These are phyloP conservation scores for Neostapfia colusana DNA, from an alignment of 176 grass and related monocot species.

Conservation along the genomic window DNA sequence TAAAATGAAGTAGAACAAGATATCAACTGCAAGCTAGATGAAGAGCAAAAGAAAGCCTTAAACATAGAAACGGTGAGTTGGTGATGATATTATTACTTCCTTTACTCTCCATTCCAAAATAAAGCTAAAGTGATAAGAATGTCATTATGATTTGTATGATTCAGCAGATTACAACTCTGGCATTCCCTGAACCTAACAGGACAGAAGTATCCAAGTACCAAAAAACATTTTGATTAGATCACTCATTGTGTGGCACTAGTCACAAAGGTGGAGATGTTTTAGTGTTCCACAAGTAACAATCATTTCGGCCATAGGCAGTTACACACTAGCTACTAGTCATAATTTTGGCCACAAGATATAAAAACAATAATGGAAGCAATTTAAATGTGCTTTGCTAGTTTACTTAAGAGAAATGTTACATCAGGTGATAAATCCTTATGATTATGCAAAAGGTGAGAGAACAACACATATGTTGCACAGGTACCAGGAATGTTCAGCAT, in stretches of 20 bases:
- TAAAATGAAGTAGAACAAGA: background rate
- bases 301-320: background rate
- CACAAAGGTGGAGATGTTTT: slow-evolving; percentile 11
- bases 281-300: background rate
- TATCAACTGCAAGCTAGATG: slow-evolving; percentile 7
- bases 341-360: slow-evolving; percentile 2
- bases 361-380: slow-evolving; percentile 1
- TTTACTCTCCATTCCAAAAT: background rate
- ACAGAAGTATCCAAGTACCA: slow-evolving; percentile 13
- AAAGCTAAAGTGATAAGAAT: background rate
- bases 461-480: slow-evolving; percentile 20
- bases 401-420: slow-evolving; percentile 26
- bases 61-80: background rate
- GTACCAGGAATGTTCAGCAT: slow-evolving; percentile 9
- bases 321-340: background rate
- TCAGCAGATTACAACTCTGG: background rate
- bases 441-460: slow-evolving; percentile 8
- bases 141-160: slow-evolving; percentile 12
- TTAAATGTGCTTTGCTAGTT: background rate
- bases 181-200: slow-evolving; percentile 8
- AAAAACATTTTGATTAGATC: background rate
- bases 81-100: background rate
- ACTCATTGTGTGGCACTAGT: background rate
- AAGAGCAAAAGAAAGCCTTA: background rate
- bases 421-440: slow-evolving; percentile 6